Conservation (phyloP, 331 rosid genomes). For the Pyracantha coccinea region DNA sequence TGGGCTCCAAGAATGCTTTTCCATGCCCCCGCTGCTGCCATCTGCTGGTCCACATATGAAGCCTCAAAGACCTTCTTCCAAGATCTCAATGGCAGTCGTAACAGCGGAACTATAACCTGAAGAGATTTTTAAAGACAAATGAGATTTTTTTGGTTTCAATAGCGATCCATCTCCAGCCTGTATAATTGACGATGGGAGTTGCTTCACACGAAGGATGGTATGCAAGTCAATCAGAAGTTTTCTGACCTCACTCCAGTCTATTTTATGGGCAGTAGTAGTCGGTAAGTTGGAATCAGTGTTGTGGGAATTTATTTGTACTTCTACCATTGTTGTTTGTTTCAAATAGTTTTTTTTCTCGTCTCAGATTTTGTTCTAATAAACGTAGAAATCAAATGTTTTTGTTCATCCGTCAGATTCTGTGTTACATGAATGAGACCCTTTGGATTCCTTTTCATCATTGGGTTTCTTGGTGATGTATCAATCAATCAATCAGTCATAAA, state of each 20-base stretch:
- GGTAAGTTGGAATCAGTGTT: slow-evolving; percentile 16
- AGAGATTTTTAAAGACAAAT: not conserved
- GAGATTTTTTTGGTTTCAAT: slow-evolving; percentile 26
- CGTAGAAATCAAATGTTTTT: not conserved
- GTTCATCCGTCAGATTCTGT: not conserved
- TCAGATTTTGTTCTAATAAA: not conserved
- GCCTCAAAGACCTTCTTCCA: slow-evolving; percentile 75
- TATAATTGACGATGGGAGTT: not conserved
- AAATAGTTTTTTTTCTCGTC: not conserved
- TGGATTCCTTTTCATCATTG: not conserved
- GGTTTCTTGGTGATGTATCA: not conserved
- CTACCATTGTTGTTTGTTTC: slow-evolving; percentile 20
- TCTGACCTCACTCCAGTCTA: slow-evolving; percentile 18
- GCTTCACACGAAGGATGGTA: slow-evolving; percentile 17
- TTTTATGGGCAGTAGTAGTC: slow-evolving; percentile 13
- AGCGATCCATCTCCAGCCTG: not conserved
- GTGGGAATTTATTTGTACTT: slow-evolving; percentile 10
- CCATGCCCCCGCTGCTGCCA: slow-evolving; percentile 98
- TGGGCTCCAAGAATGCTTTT: slow-evolving; percentile 97
- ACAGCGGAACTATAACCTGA: slow-evolving; percentile 33
- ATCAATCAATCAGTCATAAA: not conserved
- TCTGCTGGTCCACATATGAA: slow-evolving; percentile 99
- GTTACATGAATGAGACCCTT: not conserved
- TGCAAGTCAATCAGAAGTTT: slow-evolving; percentile 10
- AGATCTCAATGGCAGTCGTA: slow-evolving; percentile 34